These are phyloP conservation scores for Raddia distichophylla DNA, from an alignment of 176 grass and related monocot species.

Conservation along the genomic window DNA sequence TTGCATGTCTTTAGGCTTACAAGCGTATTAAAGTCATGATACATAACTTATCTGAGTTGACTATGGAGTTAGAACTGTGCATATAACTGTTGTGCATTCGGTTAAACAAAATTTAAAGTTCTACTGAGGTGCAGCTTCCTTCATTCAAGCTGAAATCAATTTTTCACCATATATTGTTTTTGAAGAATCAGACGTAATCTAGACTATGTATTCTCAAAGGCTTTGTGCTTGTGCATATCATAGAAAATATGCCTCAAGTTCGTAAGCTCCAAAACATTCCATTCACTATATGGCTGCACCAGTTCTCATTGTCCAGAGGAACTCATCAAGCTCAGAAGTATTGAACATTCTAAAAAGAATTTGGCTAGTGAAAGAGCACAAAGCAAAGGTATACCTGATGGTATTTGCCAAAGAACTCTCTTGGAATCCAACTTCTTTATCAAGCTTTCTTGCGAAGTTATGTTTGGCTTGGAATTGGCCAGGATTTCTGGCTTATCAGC, in stretches of 20 bases:
- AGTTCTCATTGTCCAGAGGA: slow-evolving; percentile 22
- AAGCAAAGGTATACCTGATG: slow-evolving; percentile 83
- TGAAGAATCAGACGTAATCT: slow-evolving; percentile 32
- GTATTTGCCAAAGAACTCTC: slow-evolving; percentile 70
- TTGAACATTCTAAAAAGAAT: slow-evolving; percentile 33
- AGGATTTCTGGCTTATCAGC: slow-evolving; percentile 47
- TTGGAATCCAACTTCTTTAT: slow-evolving; percentile 71
- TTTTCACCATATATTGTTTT: slow-evolving; percentile 10
- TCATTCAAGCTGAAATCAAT: slow-evolving; percentile 19
- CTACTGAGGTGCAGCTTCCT: slow-evolving; percentile 1
- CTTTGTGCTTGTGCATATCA: slow-evolving; percentile 17
- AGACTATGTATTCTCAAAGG: slow-evolving; percentile 5
- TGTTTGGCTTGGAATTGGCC: slow-evolving; percentile 32
- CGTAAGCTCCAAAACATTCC: slow-evolving; percentile 10
- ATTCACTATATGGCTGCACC: slow-evolving; percentile 21
- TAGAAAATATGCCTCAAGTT: slow-evolving; percentile 19
- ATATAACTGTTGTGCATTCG: slow-evolving; percentile 3
- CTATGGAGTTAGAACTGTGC: not conserved
- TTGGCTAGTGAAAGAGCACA: slow-evolving; percentile 41
- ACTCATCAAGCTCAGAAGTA: slow-evolving; percentile 5
- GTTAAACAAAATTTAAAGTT: slow-evolving; percentile 1
- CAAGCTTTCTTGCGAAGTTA: slow-evolving; percentile 44
- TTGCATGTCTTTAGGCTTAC: slow-evolving; percentile 9
- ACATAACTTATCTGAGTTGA: not conserved
- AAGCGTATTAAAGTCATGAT: not conserved